Conservation (phyloP, 2,329 filamentous ascomycete genomes). For the Xylariaceae sp. region DNA sequence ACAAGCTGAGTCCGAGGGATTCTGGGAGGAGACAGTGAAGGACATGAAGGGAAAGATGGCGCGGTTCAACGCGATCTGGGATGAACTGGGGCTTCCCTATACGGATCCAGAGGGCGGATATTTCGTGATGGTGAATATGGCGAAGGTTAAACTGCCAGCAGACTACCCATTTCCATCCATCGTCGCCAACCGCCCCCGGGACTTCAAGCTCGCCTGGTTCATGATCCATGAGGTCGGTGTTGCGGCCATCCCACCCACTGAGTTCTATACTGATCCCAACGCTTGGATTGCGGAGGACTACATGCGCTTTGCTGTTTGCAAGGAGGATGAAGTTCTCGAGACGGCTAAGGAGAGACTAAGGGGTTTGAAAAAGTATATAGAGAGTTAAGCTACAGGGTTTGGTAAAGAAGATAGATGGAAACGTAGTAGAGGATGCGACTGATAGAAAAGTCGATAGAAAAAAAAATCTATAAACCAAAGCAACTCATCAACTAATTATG, state of each 20-base stretch:
- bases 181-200: slow-evolving; percentile 82
- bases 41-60: slow-evolving; percentile 93
- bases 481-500: background rate
- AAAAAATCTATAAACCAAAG: background rate
- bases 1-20: slow-evolving; percentile 80
- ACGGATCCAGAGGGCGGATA: slow-evolving; percentile 96
- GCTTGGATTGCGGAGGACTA: slow-evolving; percentile 89
- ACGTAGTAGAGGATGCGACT: background rate
- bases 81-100: slow-evolving; percentile 78
- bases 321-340: slow-evolving; percentile 85
- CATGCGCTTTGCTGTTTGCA: slow-evolving; percentile 94
- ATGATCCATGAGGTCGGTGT: slow-evolving; percentile 95
- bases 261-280: slow-evolving; percentile 91
- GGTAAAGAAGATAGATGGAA: background rate
- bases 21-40: slow-evolving; percentile 82
- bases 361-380: slow-evolving; percentile 74
- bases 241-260: slow-evolving; percentile 92
- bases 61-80: slow-evolving; percentile 82
- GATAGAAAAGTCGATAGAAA: slow-evolving; percentile 7
- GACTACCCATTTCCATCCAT: slow-evolving; percentile 90
- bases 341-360: slow-evolving; percentile 77
- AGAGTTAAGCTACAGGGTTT: slow-evolving; percentile 25
- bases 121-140: slow-evolving; percentile 94
- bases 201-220: slow-evolving; percentile 97
- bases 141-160: slow-evolving; percentile 80